Conservation (phyloP, 495 filamentous ascomycete genomes). For the Neurospora sp. region DNA sequence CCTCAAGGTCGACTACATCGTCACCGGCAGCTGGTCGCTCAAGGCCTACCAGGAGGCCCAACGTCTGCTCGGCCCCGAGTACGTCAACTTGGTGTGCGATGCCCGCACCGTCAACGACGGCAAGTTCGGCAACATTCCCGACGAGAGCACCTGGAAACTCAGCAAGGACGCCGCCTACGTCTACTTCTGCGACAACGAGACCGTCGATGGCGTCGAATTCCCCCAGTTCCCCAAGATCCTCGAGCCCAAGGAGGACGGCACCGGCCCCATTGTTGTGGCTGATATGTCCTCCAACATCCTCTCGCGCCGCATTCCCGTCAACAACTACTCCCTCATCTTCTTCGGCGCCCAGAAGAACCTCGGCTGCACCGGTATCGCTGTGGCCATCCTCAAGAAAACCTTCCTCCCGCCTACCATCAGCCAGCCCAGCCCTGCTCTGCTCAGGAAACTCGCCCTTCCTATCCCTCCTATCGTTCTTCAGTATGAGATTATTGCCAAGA, state of each 20-base stretch:
- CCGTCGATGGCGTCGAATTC: constrained; percentile 92
- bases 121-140: constrained; percentile 82
- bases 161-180: constrained; percentile 66
- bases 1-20: constrained; percentile 76
- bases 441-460: constrained; percentile 67
- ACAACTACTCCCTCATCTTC: constrained; percentile 63
- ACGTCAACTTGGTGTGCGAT: constrained; percentile 72
- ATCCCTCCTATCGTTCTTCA: constrained; percentile 68
- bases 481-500: constrained; percentile 73
- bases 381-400: constrained; percentile 68
- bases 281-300: constrained; percentile 84
- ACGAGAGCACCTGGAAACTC: constrained; percentile 66
- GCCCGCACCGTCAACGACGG: constrained; percentile 58
- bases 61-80: constrained; percentile 61
- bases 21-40: constrained; percentile 81
- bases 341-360: constrained; percentile 89
- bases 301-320: constrained; percentile 54
- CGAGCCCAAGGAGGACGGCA: constrained; percentile 43
- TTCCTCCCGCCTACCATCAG: constrained; percentile 55
- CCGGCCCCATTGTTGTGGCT: constrained; percentile 60
- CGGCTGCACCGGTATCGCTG: constrained; percentile 74
- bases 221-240: constrained; percentile 59
- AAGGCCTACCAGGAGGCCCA: constrained; percentile 85
- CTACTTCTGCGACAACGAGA: constrained; percentile 93
- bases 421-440: constrained; percentile 48